These are phyloP conservation scores for Pseudonectria buxi DNA, from an alignment of 2,329 filamentous ascomycete species.

Conservation along the genomic window DNA sequence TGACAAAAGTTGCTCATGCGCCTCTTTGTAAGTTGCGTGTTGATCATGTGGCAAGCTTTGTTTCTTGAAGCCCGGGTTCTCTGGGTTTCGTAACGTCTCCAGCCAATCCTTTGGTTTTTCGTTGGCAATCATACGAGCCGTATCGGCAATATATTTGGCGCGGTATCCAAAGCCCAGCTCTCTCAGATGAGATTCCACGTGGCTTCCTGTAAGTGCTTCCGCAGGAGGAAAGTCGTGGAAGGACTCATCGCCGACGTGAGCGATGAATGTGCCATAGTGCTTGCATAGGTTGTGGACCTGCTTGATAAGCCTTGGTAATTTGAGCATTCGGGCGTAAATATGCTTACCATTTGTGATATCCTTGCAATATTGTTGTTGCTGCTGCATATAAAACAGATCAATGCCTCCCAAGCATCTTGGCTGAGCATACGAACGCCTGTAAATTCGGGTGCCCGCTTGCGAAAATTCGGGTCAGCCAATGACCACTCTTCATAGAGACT, in stretches of 20 bases:
- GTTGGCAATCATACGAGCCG: constrained; percentile 65
- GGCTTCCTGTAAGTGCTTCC: constrained; percentile 59
- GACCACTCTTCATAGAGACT: constrained; percentile 85
- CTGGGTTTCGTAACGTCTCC: constrained; percentile 68
- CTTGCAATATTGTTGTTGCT: constrained; percentile 97
- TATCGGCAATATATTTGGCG: constrained; percentile 85
- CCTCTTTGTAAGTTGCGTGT: constrained; percentile 62
- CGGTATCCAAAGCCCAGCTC: constrained; percentile 89
- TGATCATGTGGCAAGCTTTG: constrained; percentile 38
- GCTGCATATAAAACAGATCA: constrained; percentile 94
- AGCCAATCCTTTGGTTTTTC: constrained; percentile 70
- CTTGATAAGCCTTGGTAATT: constrained; percentile 1
- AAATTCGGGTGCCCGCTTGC: constrained; percentile 77
- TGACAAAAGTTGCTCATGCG: constrained; percentile 71
- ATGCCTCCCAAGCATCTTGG: constrained; percentile 92
- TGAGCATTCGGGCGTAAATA: no score
- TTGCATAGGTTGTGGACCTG: constrained; percentile 79
- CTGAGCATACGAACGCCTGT: constrained; percentile 85
- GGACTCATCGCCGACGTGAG: constrained; percentile 57
- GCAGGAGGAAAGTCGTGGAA: constrained; percentile 87
- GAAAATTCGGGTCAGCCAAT: constrained; percentile 76
- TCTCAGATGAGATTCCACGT: constrained; percentile 75
- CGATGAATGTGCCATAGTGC: constrained; percentile 75
- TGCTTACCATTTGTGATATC: constrained; percentile 82
- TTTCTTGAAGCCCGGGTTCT: constrained; percentile 51